phyloP scores from a whole-genome alignment of 768 basidiomycete species.

The Leccinum olivaceopallidum region DNA sequence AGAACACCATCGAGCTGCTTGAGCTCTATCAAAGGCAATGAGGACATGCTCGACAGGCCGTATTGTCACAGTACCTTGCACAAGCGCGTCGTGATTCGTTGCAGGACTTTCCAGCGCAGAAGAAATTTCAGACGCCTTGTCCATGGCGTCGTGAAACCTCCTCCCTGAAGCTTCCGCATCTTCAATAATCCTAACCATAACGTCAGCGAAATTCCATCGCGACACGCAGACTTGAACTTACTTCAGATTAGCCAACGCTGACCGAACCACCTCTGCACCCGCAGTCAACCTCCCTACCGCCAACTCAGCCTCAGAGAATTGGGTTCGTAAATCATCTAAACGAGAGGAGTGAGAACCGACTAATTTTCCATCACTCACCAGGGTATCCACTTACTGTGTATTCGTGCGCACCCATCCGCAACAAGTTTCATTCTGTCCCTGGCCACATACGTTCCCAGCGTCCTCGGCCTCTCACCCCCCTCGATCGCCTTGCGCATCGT shows the following conservation, averaged over 20 bases:
- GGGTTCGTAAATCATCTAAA: slow-evolving; percentile 57
- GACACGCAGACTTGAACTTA: slow-evolving; percentile 28
- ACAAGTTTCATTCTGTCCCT: slow-evolving; percentile 79
- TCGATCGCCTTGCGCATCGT: slow-evolving; percentile 70
- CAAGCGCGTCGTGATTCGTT: slow-evolving; percentile 47
- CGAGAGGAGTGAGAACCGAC: background rate
- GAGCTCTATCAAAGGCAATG: slow-evolving; percentile 48
- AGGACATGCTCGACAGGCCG: background rate
- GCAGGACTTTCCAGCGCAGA: slow-evolving; percentile 56
- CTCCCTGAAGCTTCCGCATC: slow-evolving; percentile 57
- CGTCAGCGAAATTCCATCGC: slow-evolving; percentile 2
- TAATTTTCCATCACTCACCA: background rate
- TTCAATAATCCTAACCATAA: slow-evolving; percentile 48
- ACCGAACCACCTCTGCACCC: slow-evolving; percentile 60
- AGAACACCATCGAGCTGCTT: slow-evolving; percentile 61
- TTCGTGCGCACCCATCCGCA: slow-evolving; percentile 64
- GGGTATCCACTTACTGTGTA: slow-evolving; percentile 55
- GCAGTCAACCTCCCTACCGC: slow-evolving; percentile 53
- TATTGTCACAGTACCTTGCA: slow-evolving; percentile 46
- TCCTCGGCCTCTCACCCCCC: slow-evolving; percentile 63
- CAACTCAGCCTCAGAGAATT: slow-evolving; percentile 56
- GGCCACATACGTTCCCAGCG: slow-evolving; percentile 80
- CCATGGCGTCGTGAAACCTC: slow-evolving; percentile 59
- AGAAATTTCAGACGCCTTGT: slow-evolving; percentile 52
- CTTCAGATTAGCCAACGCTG: slow-evolving; percentile 47